Evolutionary conservation across 177 flowering plant genomes (phyloP).

Genomic region (Telopea speciosissima): DNA sequence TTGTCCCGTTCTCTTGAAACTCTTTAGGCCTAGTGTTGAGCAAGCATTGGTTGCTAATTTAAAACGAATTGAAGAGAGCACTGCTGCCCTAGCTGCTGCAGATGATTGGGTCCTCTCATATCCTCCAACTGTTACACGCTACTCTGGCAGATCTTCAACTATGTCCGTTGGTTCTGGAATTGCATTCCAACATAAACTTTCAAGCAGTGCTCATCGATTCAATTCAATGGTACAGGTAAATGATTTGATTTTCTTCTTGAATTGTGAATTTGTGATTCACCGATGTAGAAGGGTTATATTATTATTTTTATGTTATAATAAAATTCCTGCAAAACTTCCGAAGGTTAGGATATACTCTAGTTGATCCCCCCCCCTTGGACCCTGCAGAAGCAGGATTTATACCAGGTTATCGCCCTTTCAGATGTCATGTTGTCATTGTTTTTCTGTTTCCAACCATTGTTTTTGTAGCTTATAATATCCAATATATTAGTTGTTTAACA

Average conservation of each 20-base stretch:
- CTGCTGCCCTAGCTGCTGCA: conserved; percentile 97
- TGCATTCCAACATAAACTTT: conserved; percentile 63
- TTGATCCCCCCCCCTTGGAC: too few relatives aligned
- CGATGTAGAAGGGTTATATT: not conserved
- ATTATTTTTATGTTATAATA: too few relatives aligned
- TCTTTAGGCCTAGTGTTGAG: conserved; percentile 96
- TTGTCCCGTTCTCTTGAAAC: conserved; percentile 80
- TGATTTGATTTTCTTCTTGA: conserved; percentile 2
- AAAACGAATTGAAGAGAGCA: conserved; percentile 92
- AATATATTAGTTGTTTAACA: too few relatives aligned
- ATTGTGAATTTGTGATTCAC: too few relatives aligned
- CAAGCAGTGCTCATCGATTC: conserved; percentile 94
- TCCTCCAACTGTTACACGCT: conserved; percentile 58
- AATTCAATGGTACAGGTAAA: conserved; percentile 95
- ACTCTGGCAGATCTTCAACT: conserved; percentile 50
- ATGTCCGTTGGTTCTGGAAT: conserved; percentile 35
- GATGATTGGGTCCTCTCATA: conserved; percentile 94
- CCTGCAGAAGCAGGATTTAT: too few relatives aligned
- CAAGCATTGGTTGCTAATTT: conserved; percentile 93
- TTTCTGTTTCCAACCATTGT: too few relatives aligned
- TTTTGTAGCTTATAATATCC: too few relatives aligned
- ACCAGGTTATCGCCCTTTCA: too few relatives aligned
- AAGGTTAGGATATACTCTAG: too few relatives aligned
- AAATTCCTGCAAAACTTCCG: too few relatives aligned
- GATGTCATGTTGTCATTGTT: too few relatives aligned